Evolutionary conservation across 2,329 filamentous ascomycete species (phyloP).

Genomic region (Thielaviopsis euricoi): DNA sequence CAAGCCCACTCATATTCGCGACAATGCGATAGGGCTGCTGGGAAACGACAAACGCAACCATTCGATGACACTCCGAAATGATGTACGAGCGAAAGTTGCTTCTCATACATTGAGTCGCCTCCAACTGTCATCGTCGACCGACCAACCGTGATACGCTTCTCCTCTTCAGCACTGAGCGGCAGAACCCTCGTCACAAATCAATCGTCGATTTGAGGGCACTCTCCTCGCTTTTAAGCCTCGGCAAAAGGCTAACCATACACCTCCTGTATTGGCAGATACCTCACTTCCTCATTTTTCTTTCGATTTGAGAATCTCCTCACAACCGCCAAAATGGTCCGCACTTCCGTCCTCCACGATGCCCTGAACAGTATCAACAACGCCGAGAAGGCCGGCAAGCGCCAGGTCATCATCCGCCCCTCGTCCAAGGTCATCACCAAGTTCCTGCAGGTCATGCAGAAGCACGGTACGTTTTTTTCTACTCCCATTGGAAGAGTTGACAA

Average conservation of each 20-base stretch:
- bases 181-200: slow-evolving; percentile 44
- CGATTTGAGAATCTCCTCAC: slow-evolving; percentile 67
- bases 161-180: slow-evolving; percentile 49
- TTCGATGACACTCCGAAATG: not conserved
- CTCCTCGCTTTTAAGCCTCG: slow-evolving; percentile 46
- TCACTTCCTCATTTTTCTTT: slow-evolving; percentile 32
- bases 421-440: slow-evolving; percentile 99
- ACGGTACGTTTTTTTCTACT: slow-evolving; percentile 54
- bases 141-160: slow-evolving; percentile 38
- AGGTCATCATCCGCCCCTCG: slow-evolving; percentile 92
- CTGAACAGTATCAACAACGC: slow-evolving; percentile 99
- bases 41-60: not conserved
- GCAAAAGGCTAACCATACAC: slow-evolving; percentile 40
- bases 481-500: not conserved
- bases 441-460: slow-evolving; percentile 97
- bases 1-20: not conserved
- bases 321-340: slow-evolving; percentile 91
- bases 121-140: not conserved
- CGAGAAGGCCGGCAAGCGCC: slow-evolving; percentile 99
- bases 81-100: not conserved
- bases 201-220: slow-evolving; percentile 39
- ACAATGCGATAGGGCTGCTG: not conserved
- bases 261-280: slow-evolving; percentile 38
- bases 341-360: slow-evolving; percentile 98
- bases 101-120: not conserved